These are phyloP conservation scores for Clarireedia paspali DNA, from an alignment of 2,329 filamentous ascomycete genomes.

Conservation along the genomic window DNA sequence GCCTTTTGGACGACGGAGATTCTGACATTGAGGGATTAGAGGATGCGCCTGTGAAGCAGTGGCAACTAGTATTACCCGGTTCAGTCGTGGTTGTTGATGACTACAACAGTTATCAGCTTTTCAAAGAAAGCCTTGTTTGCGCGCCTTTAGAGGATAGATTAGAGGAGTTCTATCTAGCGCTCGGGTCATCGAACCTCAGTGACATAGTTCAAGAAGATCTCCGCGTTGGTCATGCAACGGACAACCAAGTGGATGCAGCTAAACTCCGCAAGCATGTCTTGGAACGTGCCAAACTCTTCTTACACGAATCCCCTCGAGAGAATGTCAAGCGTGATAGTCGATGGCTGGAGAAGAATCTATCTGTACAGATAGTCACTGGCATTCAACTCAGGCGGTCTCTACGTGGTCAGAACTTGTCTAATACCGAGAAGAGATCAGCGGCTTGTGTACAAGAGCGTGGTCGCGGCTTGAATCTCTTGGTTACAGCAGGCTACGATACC, in stretches of 20 bases:
- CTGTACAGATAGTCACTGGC: slow-evolving; percentile 68
- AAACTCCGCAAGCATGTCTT: slow-evolving; percentile 73
- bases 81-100: slow-evolving; percentile 79
- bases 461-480: slow-evolving; percentile 61
- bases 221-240: slow-evolving; percentile 49
- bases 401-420: slow-evolving; percentile 58
- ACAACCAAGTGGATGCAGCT: slow-evolving; percentile 61
- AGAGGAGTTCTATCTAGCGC: slow-evolving; percentile 74
- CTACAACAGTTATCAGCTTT: slow-evolving; percentile 79
- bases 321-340: slow-evolving; percentile 78
- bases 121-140: slow-evolving; percentile 76
- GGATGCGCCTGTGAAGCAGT: slow-evolving; percentile 39
- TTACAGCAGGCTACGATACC: slow-evolving; percentile 64
- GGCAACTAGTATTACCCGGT: slow-evolving; percentile 63
- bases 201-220: slow-evolving; percentile 72
- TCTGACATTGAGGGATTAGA: slow-evolving; percentile 37
- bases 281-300: slow-evolving; percentile 81
- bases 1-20: slow-evolving; percentile 31
- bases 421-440: slow-evolving; percentile 68
- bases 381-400: slow-evolving; percentile 74
- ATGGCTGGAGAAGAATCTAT: slow-evolving; percentile 83
- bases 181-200: slow-evolving; percentile 73
- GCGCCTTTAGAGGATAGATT: slow-evolving; percentile 84
- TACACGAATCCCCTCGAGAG: slow-evolving; percentile 67
- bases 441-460: slow-evolving; percentile 51